Evolutionary conservation across 2,329 filamentous ascomycete genomes (phyloP), one percentile per base, ranked within the genome.

Genomic region (Ophiostoma quercus): DNA sequence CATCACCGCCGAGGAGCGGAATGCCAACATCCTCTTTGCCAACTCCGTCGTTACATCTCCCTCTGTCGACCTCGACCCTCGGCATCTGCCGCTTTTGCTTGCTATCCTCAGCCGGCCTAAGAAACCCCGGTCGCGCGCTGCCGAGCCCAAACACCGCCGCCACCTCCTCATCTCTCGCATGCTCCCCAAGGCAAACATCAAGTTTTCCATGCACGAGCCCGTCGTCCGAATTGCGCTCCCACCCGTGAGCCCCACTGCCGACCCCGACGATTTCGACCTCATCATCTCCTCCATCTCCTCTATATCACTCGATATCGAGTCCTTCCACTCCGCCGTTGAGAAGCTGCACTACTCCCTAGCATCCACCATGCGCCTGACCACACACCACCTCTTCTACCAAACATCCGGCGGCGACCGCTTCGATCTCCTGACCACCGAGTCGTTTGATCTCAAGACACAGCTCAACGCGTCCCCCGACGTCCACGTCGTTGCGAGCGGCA

Each of bases 21-120:
- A 99, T 76, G 91, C 92, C 67, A 99, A 99, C 77, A 95, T 99
- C 54, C 83, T 99, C 19, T 97, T 97, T 77, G 94, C 94, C 57
- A 99, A 99, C 78, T 88, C 96, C 6, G 94, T 99, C 66, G 88
- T 98, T 71, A 99, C 95, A 0, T 99, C 95, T 5, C 95, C 95
- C 0, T 97, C 95, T 0, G 83, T 98, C 67, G 95, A 99, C 78
- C 83, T 99, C 43, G 92, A 96, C 77, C 94, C 95, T 2, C 92
- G 92, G 73, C 94, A 98, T 80, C 82, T 99, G 19, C 94, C 95
- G 1, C 84, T 97, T 9, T 82, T 98, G 29, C 82, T 97, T 66
- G 90, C 91, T 25, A 83, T 98, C 73, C 81, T 93, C 82, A 78
- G 67, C 76, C 78, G 25, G 75, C 67, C 25, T 76, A 76, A 80